These are phyloP conservation scores for Cryptococcus floricola DNA, from an alignment of 1,284 basidiomycete species.

Conservation along the genomic window DNA sequence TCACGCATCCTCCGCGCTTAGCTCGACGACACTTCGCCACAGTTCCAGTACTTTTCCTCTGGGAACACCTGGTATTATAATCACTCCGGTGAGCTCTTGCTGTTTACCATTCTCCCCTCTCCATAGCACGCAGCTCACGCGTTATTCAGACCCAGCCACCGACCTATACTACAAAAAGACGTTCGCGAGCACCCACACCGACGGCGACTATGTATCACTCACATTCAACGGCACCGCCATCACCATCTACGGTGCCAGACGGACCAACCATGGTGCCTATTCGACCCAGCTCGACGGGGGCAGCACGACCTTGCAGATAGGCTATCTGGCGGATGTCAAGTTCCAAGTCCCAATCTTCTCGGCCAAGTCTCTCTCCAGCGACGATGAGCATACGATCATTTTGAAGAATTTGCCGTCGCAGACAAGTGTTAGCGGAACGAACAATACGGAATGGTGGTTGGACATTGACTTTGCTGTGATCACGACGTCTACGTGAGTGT, in stretches of 20 bases:
- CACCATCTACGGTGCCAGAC: constrained; percentile 20
- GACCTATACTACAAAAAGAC: constrained; percentile 13
- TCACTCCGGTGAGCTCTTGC: constrained; percentile 12
- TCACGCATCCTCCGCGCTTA: background rate
- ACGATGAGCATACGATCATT: constrained; percentile 16
- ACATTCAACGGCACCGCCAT: constrained; percentile 31
- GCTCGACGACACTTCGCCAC: constrained; percentile 22
- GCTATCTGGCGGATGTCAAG: background rate
- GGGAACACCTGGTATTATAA: constrained; percentile 9
- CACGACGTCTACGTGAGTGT: constrained; percentile 7
- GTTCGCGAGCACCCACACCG: constrained; percentile 14
- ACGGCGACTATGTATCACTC: constrained; percentile 23
- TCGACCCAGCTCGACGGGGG: constrained; percentile 15
- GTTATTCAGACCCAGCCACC: background rate
- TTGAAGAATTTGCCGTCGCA: background rate
- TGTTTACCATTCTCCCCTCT: too few relatives aligned
- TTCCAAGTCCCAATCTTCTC: constrained; percentile 15
- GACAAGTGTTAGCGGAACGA: background rate
- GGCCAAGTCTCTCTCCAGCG: constrained; percentile 7
- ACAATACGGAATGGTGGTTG: constrained; percentile 12
- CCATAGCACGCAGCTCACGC: too few relatives aligned
- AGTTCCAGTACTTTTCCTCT: constrained; percentile 12
- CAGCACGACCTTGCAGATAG: constrained; percentile 6
- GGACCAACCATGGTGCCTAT: constrained; percentile 24
- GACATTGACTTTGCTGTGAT: constrained; percentile 12